phyloP scores from a whole-genome alignment of 306 rosid genomes.

The Castanea crenata region DNA sequence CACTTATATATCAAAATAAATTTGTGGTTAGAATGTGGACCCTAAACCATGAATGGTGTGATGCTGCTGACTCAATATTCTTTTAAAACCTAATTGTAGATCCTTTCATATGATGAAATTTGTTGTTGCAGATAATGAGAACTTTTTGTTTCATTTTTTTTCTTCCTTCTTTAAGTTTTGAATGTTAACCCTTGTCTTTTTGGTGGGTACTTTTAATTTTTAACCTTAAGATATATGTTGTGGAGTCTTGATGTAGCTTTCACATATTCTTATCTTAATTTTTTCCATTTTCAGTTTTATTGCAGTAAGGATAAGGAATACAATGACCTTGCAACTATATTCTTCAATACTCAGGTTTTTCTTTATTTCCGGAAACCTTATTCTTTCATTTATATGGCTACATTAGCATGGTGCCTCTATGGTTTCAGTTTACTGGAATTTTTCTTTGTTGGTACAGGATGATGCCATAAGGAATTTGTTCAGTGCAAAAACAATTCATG shows the following conservation, averaged over 20 bases:
- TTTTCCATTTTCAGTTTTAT: constrained; percentile 57
- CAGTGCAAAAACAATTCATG: constrained; percentile 95
- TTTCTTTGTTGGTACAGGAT: constrained; percentile 58
- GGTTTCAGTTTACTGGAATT: constrained; percentile 8
- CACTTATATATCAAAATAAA: neutral
- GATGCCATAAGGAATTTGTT: constrained; percentile 98
- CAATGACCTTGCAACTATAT: constrained; percentile 97
- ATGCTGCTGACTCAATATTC: constrained; percentile 1
- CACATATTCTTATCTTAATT: constrained; percentile 15
- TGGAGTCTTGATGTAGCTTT: neutral
- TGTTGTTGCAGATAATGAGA: neutral
- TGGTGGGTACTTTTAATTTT: neutral
- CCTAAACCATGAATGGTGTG: neutral
- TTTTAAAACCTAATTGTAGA: neutral
- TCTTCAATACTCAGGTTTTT: constrained; percentile 93
- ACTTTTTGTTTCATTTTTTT: neutral
- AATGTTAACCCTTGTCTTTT: neutral
- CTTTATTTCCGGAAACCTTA: constrained; percentile 14
- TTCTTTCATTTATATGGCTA: constrained; percentile 7
- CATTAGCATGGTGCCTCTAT: neutral
- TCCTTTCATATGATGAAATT: neutral
- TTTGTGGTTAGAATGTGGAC: neutral
- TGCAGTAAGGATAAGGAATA: constrained; percentile 90
- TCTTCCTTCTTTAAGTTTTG: neutral
- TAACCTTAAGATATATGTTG: neutral